Base-by-base conservation (phyloP, 768 basidiomycete genomes). In the Lactifluus volemus region DNA sequence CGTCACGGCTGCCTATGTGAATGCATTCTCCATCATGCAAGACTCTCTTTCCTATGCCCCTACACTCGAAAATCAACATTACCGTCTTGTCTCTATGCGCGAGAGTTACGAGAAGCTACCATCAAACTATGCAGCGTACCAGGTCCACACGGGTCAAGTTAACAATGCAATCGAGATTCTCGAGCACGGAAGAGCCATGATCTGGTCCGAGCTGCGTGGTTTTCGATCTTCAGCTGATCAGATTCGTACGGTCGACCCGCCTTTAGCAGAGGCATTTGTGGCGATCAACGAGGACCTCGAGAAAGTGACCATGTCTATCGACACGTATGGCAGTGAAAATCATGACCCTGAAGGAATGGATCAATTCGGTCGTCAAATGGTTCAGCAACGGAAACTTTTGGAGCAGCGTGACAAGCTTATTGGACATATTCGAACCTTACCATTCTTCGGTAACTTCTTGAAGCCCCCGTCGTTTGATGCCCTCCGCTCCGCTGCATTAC, bases 141-240 rank as follows among this genome's bases (percentile, higher is more conserved):
- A 42, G n/a, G n/a, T 58, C 17, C n/a, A 30, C 17, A 19, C 6
- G 9, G 21, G 4, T 14, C 42, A 32, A 48, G 5, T 39, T 6
- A 15, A 9, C 5, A 1, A 39, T 4, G 63, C 59, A 1, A 29
- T 63, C 14, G 55, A 53, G 49, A 32, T 19, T 41, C 45, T 64
- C 1, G 63, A 64, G 25, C 17, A 56, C 17, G 62, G 63, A 11
- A 34, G 63, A 5, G 36, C 53, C 15, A 17, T 63, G n/a, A 19
- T 64, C 1, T 64, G 63, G 62, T 55, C 53, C 0, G 47, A 64
- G 55, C 44, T 64, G 38, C 62, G 49, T 15, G 41, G 32, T 1
- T 39, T 64, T 7, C 63, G 63, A 9, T 17, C 62, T 19, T 17
- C 39, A 1, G 32, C 49, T 14, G 38, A 44, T 3, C 17, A 21